Evolutionary conservation across 2,329 filamentous ascomycete genomes (phyloP).

Genomic region (Aureobasidium sp.): DNA sequence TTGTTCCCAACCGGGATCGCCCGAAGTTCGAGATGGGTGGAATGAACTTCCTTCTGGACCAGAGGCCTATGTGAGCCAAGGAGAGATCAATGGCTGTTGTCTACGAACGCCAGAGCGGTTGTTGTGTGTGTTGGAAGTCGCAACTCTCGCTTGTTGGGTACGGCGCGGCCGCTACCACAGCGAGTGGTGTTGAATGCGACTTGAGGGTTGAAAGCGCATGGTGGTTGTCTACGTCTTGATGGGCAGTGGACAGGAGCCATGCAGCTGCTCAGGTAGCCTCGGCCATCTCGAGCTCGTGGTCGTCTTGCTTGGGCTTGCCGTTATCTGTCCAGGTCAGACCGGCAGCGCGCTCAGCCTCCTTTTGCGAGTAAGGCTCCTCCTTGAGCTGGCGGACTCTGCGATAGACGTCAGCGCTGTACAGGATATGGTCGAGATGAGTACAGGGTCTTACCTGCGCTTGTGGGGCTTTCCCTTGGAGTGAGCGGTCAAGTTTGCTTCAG

Average conservation of each 20-base stretch:
- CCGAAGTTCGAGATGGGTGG: neutral
- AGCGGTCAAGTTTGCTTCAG: slow-evolving; percentile 61
- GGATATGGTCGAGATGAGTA: neutral
- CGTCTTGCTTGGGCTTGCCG: slow-evolving; percentile 11
- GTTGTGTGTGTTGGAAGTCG: neutral
- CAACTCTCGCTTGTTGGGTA: neutral
- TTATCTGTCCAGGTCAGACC: slow-evolving; percentile 64
- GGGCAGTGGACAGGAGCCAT: neutral
- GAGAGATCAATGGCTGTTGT: neutral
- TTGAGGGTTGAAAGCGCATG: neutral
- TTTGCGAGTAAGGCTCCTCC: slow-evolving; percentile 79
- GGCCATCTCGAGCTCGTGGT: slow-evolving; percentile 4
- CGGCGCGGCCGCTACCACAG: neutral
- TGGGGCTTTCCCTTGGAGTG: slow-evolving; percentile 87
- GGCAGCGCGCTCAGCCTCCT: slow-evolving; percentile 71
- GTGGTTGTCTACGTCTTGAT: neutral
- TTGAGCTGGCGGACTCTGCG: slow-evolving; percentile 68
- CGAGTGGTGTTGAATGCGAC: neutral
- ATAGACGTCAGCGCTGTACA: neutral
- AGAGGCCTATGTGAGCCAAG: neutral
- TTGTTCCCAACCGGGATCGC: neutral
- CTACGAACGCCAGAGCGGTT: neutral
- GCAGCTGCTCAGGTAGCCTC: slow-evolving; percentile 5
- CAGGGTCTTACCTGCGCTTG: slow-evolving; percentile 62
- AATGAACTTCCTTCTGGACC: neutral